Percentiles rank a stretch among this genome's conserved stretches.
Conservation (phyloP, 352 stramenopile species). For the Thraustochytrium striatum region DNA sequence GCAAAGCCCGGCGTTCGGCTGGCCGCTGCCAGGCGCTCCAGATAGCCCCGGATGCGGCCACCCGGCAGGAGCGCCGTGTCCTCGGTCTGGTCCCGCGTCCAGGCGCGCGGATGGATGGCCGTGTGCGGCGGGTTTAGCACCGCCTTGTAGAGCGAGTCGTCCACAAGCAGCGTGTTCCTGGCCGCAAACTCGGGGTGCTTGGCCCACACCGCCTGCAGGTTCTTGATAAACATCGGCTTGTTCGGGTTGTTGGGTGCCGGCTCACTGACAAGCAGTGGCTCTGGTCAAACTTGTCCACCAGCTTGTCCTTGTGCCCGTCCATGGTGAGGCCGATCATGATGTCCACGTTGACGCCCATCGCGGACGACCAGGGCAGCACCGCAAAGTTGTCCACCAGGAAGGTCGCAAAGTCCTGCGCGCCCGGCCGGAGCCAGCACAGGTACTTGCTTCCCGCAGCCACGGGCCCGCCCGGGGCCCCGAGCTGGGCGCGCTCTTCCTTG, state of each 20-base stretch:
- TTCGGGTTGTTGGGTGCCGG: neutral
- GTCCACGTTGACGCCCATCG: slow-evolving; percentile 13
- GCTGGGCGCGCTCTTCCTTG: neutral
- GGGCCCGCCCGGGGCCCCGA: neutral
- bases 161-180: slow-evolving; percentile 41
- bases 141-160: slow-evolving; percentile 49
- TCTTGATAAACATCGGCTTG: slow-evolving; percentile 43
- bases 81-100: neutral
- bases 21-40: slow-evolving; percentile 18
- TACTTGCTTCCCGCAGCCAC: neutral
- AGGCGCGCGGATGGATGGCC: slow-evolving; percentile 47
- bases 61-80: slow-evolving; percentile 21
- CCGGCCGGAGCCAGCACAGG: slow-evolving; percentile 12
- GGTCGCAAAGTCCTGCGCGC: slow-evolving; percentile 36
- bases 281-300: slow-evolving; percentile 32
- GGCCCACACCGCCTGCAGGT: slow-evolving; percentile 19
- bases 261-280: neutral
- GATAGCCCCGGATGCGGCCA: slow-evolving; percentile 38
- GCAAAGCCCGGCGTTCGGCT: neutral
- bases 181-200: neutral
- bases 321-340: neutral
- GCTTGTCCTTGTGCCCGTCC: neutral
- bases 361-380: slow-evolving; percentile 41
- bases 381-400: slow-evolving; percentile 47
- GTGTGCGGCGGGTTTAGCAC: slow-evolving; percentile 47